Base-by-base conservation (phyloP, 208 protist genomes). In the Leishmania arabica region DNA sequence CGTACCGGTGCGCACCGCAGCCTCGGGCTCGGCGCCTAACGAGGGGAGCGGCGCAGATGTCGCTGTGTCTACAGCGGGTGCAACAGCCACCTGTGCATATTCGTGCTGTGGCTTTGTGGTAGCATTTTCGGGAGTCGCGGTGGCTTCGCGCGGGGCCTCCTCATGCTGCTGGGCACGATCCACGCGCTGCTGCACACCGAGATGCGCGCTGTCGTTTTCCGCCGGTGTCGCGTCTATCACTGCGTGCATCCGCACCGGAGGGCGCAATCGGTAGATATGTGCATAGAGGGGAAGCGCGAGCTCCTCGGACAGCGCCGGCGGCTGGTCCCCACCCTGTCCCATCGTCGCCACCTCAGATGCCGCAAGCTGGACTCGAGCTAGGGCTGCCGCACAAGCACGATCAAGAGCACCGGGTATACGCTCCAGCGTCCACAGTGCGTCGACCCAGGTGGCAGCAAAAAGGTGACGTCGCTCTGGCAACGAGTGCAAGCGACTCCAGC, bases 381-480 rank as follows among this genome's bases (percentile, higher is more conserved):
- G 47, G 17, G 84, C 37, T 8, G 66, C 42, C 0, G 71, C 76
- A 40, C 65, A 75, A 0, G 73, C 81, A 3, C 37, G 68, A 0
- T 34, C 69, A n/a, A 93, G 51, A 13, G 66, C n/a, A 15, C 73
- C 81, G 0, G 84, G 80, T 40, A 84, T 75, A 58, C 77, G 81
- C 68, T 96, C 93, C 58, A 95, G 68, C 49, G 82, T 80, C 88
- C 90, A 90, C 87, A 95, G 76, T 21, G 49, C 70, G 21, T 90
- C 85, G 37, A 78, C 77, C 92, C 92, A 95, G 2, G 88, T 77
- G 1, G 77, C 65, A 17, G 86, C 75, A 27, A 93, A 85, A 34
- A 92, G 80, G 70, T 86, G 90, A 45, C 80, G 84, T 40, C 85
- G 88, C 56, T 82, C 79, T 2, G 69, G 66, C 45, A 90, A 17